phyloP scores from a whole-genome alignment of 2,329 filamentous ascomycete species.

The Cladophialophora bantiana region DNA sequence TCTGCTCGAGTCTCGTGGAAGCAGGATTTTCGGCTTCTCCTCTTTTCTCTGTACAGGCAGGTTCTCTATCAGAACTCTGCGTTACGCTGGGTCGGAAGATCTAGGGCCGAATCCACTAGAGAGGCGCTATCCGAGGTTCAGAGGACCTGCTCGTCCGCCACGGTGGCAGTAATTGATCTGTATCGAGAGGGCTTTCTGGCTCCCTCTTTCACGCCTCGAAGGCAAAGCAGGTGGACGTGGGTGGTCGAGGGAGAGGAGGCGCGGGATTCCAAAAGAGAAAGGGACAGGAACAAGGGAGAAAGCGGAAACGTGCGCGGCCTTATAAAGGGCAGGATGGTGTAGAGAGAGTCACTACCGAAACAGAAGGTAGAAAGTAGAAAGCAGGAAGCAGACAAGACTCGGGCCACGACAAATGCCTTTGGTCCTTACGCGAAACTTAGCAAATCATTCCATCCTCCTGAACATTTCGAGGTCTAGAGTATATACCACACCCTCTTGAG shows the following conservation, averaged over 20 bases:
- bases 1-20: not conserved
- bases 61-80: not conserved
- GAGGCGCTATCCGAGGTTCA: not conserved
- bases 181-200: not conserved
- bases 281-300: not conserved
- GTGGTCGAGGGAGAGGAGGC: not conserved
- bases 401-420: not conserved
- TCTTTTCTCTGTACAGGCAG: no score
- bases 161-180: not conserved
- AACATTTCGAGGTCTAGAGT: not conserved
- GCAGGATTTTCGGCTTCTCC: not conserved
- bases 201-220: not conserved
- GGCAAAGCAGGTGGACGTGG: not conserved
- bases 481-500: no score
- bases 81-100: slow-evolving; percentile 2
- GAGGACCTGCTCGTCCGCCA: not conserved
- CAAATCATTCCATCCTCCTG: slow-evolving; percentile 17
- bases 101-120: not conserved
- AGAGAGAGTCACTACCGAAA: no score
- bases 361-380: not conserved
- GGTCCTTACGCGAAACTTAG: slow-evolving; percentile 12
- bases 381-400: not conserved
- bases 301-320: not conserved
- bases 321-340: not conserved
- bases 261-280: not conserved